These are phyloP conservation scores for Aspergillus cristatus DNA, from an alignment of 495 filamentous ascomycete genomes.

Conservation along the genomic window DNA sequence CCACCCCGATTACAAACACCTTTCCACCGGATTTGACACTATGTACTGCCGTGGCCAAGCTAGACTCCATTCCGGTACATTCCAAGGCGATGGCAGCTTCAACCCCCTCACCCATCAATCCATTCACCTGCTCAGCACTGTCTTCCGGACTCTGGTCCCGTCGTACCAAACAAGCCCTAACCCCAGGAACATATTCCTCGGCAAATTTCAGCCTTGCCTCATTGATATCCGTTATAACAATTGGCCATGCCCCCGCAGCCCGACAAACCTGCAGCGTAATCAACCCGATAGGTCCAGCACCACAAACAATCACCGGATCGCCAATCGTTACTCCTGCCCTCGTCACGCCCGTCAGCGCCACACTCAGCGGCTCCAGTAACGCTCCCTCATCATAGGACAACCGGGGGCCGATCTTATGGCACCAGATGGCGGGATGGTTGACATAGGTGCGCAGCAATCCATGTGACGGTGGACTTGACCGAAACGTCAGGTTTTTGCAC, in stretches of 20 bases:
- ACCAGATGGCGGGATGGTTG: conserved; percentile 72
- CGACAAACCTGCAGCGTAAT: conserved; percentile 59
- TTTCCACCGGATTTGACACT: conserved; percentile 70
- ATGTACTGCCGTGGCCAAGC: conserved; percentile 60
- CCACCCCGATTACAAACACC: conserved; percentile 74
- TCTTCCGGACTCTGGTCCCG: not conserved
- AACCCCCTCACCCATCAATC: not conserved
- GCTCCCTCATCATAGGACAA: conserved; percentile 73
- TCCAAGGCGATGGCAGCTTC: not conserved
- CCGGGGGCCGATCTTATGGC: conserved; percentile 67
- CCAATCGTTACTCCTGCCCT: conserved; percentile 56
- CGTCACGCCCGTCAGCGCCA: conserved; percentile 64
- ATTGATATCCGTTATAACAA: conserved; percentile 75
- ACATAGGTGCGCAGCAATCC: conserved; percentile 70
- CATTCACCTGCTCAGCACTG: not conserved
- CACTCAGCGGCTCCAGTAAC: conserved; percentile 64
- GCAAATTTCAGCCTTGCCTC: conserved; percentile 63
- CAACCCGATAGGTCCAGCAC: conserved; percentile 74
- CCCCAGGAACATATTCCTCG: conserved; percentile 49
- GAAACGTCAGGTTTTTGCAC: conserved; percentile 62
- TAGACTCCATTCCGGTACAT: conserved; percentile 47
- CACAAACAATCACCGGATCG: conserved; percentile 66
- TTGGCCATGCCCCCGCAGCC: conserved; percentile 65
- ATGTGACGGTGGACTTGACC: conserved; percentile 66
- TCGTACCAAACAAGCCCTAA: not conserved